These are phyloP conservation scores for Phytophthora agathidicida DNA, from an alignment of 352 stramenopile genomes.

Conservation along the genomic window DNA sequence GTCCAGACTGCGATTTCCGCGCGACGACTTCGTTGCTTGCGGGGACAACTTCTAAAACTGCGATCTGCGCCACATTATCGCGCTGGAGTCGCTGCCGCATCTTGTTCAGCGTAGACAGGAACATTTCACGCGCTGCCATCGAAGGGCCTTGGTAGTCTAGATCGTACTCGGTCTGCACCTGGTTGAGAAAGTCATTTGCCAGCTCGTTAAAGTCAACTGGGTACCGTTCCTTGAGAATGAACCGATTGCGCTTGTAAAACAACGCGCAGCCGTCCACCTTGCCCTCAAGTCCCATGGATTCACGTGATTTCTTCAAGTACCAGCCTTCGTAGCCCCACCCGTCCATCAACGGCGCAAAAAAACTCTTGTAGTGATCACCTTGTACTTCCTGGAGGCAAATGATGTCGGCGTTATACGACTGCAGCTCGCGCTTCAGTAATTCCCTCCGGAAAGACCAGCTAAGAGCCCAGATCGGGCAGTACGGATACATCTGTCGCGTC, in stretches of 20 bases:
- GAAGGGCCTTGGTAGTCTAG: constrained; percentile 73
- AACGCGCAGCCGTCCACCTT: constrained; percentile 98
- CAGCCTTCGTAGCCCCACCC: constrained; percentile 97
- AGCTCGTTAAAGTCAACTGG: constrained; percentile 98
- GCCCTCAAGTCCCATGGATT: constrained; percentile 96
- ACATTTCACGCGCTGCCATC: constrained; percentile 68
- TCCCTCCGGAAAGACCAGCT: constrained; percentile 96
- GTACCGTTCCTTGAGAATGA: constrained; percentile 92
- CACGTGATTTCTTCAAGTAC: constrained; percentile 98
- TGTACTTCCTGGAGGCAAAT: constrained; percentile 99
- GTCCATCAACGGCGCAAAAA: constrained; percentile 95
- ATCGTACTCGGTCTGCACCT: constrained; percentile 80
- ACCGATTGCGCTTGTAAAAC: constrained; percentile 96
- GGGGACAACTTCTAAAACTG: constrained; percentile 95
- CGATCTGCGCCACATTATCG: constrained; percentile 98
- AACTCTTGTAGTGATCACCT: constrained; percentile 98
- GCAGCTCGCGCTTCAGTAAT: constrained; percentile 90
- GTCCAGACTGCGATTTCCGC: constrained; percentile 56
- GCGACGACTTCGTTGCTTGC: constrained; percentile 61
- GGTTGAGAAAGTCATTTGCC: constrained; percentile 71
- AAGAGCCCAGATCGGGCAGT: constrained; percentile 97
- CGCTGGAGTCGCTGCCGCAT: constrained; percentile 92
- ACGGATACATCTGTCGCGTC: constrained; percentile 94
- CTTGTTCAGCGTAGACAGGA: constrained; percentile 49
- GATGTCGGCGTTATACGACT: constrained; percentile 94